Conservation (phyloP, 768 basidiomycete genomes). For the Amanita thiersii region DNA sequence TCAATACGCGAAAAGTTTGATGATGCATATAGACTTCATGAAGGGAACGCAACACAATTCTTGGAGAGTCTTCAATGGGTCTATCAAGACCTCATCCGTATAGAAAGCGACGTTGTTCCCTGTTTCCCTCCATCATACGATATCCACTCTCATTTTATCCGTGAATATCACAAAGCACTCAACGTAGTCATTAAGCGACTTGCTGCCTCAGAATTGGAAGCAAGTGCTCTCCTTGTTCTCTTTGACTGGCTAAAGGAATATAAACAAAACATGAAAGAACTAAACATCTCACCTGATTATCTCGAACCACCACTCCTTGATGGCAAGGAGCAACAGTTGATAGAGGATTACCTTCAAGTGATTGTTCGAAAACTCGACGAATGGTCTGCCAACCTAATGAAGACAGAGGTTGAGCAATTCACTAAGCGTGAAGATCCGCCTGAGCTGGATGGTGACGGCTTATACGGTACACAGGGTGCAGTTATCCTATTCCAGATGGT, state of each 20-base stretch:
- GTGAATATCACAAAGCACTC: slow-evolving; percentile 85
- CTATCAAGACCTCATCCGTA: slow-evolving; percentile 90
- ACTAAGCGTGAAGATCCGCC: slow-evolving; percentile 76
- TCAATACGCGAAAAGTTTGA: slow-evolving; percentile 71
- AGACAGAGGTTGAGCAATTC: slow-evolving; percentile 82
- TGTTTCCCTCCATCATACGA: slow-evolving; percentile 93
- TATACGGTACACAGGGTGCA: slow-evolving; percentile 87
- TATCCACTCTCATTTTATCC: slow-evolving; percentile 74
- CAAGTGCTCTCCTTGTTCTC: slow-evolving; percentile 77
- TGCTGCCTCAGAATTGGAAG: slow-evolving; percentile 70
- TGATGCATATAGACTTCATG: slow-evolving; percentile 51
- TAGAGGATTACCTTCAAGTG: slow-evolving; percentile 91
- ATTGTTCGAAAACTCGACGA: slow-evolving; percentile 95
- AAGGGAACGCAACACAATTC: slow-evolving; percentile 63
- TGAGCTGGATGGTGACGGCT: slow-evolving; percentile 81
- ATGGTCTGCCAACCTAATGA: slow-evolving; percentile 93
- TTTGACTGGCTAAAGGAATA: slow-evolving; percentile 97
- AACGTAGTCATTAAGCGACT: slow-evolving; percentile 67
- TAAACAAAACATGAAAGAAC: slow-evolving; percentile 90
- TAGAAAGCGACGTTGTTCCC: slow-evolving; percentile 82
- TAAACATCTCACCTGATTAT: slow-evolving; percentile 72
- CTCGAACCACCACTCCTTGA: slow-evolving; percentile 88
- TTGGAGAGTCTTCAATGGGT: slow-evolving; percentile 80
- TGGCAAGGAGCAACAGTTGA: slow-evolving; percentile 87
- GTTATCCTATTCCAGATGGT: slow-evolving; percentile 98